Percentiles rank a stretch among this genome's conserved stretches.
Evolutionary conservation across 305 asterid species (phyloP).

Genomic region (Ajuga reptans): DNA sequence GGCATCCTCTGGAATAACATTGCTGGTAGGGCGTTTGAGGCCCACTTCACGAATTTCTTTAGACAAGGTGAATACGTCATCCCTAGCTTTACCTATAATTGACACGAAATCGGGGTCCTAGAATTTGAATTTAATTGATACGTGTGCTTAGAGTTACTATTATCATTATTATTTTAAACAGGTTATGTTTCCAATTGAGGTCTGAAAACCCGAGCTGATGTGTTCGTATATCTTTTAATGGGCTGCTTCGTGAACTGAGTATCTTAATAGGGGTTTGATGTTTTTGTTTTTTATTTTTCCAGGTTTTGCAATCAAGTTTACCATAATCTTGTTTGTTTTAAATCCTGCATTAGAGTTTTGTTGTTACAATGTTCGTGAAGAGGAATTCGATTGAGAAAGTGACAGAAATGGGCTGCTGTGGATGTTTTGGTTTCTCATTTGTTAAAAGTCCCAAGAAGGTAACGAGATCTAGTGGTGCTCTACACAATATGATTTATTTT

Average conservation of each 20-base stretch:
- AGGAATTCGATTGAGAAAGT: constrained; percentile 41
- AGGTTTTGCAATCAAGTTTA: constrained; percentile 39
- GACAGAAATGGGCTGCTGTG: constrained; percentile 77
- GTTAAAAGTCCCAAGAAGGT: constrained; percentile 39
- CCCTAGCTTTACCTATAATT: not conserved
- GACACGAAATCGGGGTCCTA: not conserved
- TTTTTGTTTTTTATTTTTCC: constrained; percentile 12
- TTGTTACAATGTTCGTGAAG: constrained; percentile 32
- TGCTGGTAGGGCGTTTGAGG: constrained; percentile 38
- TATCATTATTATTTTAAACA: no score
- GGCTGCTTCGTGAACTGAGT: not conserved
- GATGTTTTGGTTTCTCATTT: constrained; percentile 82
- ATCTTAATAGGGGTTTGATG: not conserved
- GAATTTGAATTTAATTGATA: not conserved
- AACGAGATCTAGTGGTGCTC: constrained; percentile 31
- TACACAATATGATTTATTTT: constrained; percentile 34
- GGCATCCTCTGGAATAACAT: constrained; percentile 81
- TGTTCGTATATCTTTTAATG: not conserved
- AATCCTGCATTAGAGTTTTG: constrained; percentile 17
- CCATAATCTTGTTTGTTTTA: constrained; percentile 25
- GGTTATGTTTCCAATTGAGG: not conserved
- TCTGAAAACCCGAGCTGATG: constrained; percentile 2
- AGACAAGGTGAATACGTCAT: constrained; percentile 21
- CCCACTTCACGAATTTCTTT: constrained; percentile 30
- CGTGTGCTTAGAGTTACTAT: no score